Conservation (phyloP, 352 stramenopile genomes). For the Phytophthora cactorum region DNA sequence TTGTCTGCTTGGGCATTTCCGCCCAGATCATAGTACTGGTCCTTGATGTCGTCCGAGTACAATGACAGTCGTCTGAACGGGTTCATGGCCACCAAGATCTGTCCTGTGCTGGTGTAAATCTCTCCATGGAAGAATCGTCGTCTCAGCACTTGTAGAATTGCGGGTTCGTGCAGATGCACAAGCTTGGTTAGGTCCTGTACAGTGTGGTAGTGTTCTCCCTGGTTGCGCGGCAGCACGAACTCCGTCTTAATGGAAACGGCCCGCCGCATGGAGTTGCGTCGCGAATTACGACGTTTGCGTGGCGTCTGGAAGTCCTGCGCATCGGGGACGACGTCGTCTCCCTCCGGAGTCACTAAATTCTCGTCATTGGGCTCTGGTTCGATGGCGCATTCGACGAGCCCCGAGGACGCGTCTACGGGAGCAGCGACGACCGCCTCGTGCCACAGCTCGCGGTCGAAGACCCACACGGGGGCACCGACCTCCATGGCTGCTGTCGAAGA, state of each 20-base stretch:
- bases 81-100: constrained; percentile 88
- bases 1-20: constrained; percentile 62
- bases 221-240: constrained; percentile 64
- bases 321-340: constrained; percentile 25
- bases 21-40: constrained; percentile 68
- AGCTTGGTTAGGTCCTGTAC: constrained; percentile 92
- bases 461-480: constrained; percentile 75
- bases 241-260: constrained; percentile 42
- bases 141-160: constrained; percentile 89
- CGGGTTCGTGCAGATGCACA: constrained; percentile 89
- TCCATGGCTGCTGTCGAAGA: constrained; percentile 53
- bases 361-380: constrained; percentile 54
- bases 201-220: constrained; percentile 62
- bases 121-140: constrained; percentile 83
- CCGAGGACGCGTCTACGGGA: constrained; percentile 43
- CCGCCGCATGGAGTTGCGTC: constrained; percentile 49
- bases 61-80: constrained; percentile 76
- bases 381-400: constrained; percentile 60
- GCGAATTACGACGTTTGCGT: constrained; percentile 57
- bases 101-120: constrained; percentile 91
- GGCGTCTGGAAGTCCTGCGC: constrained; percentile 48
- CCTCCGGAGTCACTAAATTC: constrained; percentile 34
- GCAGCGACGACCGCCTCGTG: constrained; percentile 68
- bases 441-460: constrained; percentile 76
- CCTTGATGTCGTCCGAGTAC: constrained; percentile 77